A percentile compares a stretch with the other conserved stretches of the same genome.
Evolutionary conservation across 2,329 filamentous ascomycete species (phyloP).

Genomic region (Penicillium sp.): DNA sequence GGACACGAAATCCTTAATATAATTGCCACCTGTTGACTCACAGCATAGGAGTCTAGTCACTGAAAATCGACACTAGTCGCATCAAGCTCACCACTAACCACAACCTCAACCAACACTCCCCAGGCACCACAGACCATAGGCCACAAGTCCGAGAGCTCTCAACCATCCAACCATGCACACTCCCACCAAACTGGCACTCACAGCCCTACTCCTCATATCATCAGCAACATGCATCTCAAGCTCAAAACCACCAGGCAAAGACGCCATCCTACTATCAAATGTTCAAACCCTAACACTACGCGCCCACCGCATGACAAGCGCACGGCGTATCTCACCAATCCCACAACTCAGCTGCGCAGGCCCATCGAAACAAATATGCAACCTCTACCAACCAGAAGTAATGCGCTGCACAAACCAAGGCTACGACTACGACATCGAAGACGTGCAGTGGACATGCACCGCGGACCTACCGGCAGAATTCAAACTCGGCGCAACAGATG

Average conservation of each 20-base stretch:
- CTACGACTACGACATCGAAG: constrained; percentile 71
- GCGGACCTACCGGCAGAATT: constrained; percentile 62
- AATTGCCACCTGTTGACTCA: constrained; percentile 7
- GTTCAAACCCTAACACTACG: constrained; percentile 79
- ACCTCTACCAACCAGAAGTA: constrained; percentile 71
- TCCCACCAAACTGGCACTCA: constrained; percentile 13
- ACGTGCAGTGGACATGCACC: constrained; percentile 91
- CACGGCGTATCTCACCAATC: constrained; percentile 72
- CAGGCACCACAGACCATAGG: neutral
- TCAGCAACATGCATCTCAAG: constrained; percentile 17
- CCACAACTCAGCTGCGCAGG: constrained; percentile 79
- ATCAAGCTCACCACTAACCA: neutral
- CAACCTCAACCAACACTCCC: neutral
- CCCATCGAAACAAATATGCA: constrained; percentile 59
- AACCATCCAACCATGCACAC: constrained; percentile 21
- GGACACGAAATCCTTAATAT: constrained; percentile 6
- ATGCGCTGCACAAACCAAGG: constrained; percentile 92
- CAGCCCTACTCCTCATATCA: constrained; percentile 23
- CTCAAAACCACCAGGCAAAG: constrained; percentile 34
- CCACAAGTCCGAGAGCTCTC: neutral
- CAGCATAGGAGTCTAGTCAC: neutral
- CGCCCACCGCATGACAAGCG: constrained; percentile 64
- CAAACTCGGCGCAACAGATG: constrained; percentile 81
- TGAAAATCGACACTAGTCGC: neutral
- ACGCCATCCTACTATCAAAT: constrained; percentile 61